A percentile compares a stretch with the other conserved stretches of the same genome.
These are phyloP conservation scores for Apophysomyces ossiformis DNA, from an alignment of 371 early-diverging fungal species.

Conservation along the genomic window DNA sequence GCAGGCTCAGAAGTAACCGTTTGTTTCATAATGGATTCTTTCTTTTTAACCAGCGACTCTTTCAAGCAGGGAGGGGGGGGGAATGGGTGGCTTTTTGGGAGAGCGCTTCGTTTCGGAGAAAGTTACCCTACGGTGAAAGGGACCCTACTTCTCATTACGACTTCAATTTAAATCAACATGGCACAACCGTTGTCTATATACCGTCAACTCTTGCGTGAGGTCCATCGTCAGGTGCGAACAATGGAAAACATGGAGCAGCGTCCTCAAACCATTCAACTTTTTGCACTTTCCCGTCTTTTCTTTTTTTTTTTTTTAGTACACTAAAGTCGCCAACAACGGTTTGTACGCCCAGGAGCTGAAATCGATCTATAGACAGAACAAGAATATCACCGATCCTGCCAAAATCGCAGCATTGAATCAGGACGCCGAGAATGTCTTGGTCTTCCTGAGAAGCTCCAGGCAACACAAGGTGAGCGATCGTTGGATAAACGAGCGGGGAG, in stretches of 20 bases:
- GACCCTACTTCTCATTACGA: not conserved
- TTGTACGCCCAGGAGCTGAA: conserved; percentile 42
- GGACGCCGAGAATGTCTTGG: conserved; percentile 49
- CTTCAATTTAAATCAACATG: conserved; percentile 3
- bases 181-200: conserved; percentile 22
- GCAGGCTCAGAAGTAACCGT: no score
- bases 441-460: conserved; percentile 43
- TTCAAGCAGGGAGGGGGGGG: no score
- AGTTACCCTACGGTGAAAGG: no score
- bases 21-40: no score
- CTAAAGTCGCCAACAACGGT: conserved; percentile 41
- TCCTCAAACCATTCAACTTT: no score
- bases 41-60: no score
- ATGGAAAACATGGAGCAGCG: not conserved
- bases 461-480: conserved; percentile 44
- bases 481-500: not conserved
- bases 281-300: no score
- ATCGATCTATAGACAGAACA: conserved; percentile 37
- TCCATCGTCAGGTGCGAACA: conserved; percentile 39
- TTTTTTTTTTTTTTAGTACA: conserved; percentile 45
- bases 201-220: conserved; percentile 48
- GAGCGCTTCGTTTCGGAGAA: no score
- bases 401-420: conserved; percentile 33
- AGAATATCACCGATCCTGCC: conserved; percentile 37
- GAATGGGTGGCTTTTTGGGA: no score